phyloP scores from a whole-genome alignment of 441 rosid genomes.

The Pelargonium cotyledonis region DNA sequence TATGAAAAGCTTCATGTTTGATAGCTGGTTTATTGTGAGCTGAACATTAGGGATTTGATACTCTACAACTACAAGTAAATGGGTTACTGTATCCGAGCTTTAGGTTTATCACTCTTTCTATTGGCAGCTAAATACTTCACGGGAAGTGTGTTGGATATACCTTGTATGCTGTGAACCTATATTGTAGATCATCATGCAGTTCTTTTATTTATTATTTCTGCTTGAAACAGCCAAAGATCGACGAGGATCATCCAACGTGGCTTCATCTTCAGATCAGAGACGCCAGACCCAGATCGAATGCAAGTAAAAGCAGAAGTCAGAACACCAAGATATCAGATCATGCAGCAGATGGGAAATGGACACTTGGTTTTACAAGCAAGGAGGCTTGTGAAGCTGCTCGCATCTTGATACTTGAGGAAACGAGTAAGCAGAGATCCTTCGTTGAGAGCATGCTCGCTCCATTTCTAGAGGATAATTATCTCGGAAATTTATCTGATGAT shows the following conservation, averaged over 20 bases:
- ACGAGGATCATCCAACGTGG: slow-evolving; percentile 58
- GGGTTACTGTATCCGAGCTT: not conserved
- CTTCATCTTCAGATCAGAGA: slow-evolving; percentile 58
- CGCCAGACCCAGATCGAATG: slow-evolving; percentile 37
- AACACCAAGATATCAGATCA: slow-evolving; percentile 23
- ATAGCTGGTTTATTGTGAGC: not conserved
- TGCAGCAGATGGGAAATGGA: slow-evolving; percentile 53
- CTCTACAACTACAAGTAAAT: not conserved
- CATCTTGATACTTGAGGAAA: slow-evolving; percentile 37
- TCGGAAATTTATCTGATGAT: slow-evolving; percentile 21
- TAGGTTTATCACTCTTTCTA: not conserved
- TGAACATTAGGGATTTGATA: not conserved
- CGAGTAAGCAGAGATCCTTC: slow-evolving; percentile 37
- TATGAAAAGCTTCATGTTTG: not conserved
- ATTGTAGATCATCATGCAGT: not conserved
- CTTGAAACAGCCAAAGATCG: slow-evolving; percentile 51
- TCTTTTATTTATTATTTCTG: not conserved
- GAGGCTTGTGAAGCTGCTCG: slow-evolving; percentile 49
- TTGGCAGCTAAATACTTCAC: too few species aligned
- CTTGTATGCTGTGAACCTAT: not conserved
- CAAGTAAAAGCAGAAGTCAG: slow-evolving; percentile 25
- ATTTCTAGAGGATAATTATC: slow-evolving; percentile 26
- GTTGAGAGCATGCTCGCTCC: slow-evolving; percentile 34
- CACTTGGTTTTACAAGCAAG: slow-evolving; percentile 48
- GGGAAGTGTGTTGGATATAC: not conserved